Evolutionary conservation across 2,329 filamentous ascomycete genomes (phyloP), one percentile per base, ranked within the genome.

Genomic region (Verticillium albo-atrum): DNA sequence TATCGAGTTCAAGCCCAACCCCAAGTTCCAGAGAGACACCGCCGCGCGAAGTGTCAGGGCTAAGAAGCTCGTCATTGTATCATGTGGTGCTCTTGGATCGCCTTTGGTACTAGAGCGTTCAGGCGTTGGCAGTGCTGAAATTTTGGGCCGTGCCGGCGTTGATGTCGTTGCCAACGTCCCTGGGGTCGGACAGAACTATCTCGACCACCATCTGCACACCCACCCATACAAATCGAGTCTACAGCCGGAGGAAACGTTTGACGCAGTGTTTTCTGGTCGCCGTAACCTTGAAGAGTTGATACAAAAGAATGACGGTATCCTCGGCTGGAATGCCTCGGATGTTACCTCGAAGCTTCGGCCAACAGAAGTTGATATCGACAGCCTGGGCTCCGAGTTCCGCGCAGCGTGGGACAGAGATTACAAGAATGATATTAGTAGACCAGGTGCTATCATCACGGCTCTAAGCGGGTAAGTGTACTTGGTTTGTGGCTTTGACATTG

Each of bases 71-170:
- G 83, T 88, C 4, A 66, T 79, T 4, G 63, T 79, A 0, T 74
- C 76, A 1, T 74, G 76, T 4, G 84, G 84, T 14, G 77, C 82
- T 0, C 74, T 79, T 5, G 80, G 81, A 2, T 82, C 83, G 0
- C 83, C 85, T 0, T 69, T 72, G 0, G 76, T 89, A 1, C 78
- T 89, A 0, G 85, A 89, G 68, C 75, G 86, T 20, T 89, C 86
- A 1, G 86, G 87, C 9, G 66, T 89, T 2, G 85, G 84, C 20
- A 74, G 76, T 50, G 71, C 76, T 1, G 73, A 75, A 14, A 65
- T 85, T 5, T 75, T 88, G 2, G 68, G 76, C 50, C 72, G 71
- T 20, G 75, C 79, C 0, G 78, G 76, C 1, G 76, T 87, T 2
- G 72, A 77, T 1, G 67, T 80, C 3, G 66, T 80, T 1, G 71